A percentile compares a stretch with the other conserved stretches of the same genome.
These are phyloP conservation scores for Stenogyne calaminthoides DNA, from an alignment of 305 asterid genomes.

Conservation along the genomic window DNA sequence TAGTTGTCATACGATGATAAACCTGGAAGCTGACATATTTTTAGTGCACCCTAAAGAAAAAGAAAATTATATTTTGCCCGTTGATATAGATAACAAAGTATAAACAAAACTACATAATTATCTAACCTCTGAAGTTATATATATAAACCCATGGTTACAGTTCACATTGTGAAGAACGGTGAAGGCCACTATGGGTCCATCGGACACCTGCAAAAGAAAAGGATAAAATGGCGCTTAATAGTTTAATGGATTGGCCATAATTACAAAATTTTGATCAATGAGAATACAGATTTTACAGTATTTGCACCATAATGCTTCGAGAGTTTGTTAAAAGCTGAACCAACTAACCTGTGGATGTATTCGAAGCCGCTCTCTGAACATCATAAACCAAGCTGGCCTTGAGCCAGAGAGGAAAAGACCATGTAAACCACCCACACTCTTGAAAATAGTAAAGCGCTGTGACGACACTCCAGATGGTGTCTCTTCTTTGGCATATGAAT, in stretches of 20 bases:
- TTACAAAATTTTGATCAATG: conserved; percentile 8
- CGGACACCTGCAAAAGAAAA: conserved; percentile 70
- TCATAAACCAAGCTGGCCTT: conserved; percentile 91
- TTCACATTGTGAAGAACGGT: conserved; percentile 96
- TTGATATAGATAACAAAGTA: conserved; percentile 10
- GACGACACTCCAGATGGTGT: conserved; percentile 59
- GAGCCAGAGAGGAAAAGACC: conserved; percentile 84
- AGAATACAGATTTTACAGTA: neutral
- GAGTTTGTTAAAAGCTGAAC: conserved; percentile 20
- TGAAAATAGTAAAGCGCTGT: conserved; percentile 71
- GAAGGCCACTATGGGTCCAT: conserved; percentile 90
- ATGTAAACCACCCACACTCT: conserved; percentile 87
- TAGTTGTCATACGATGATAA: conserved; percentile 71
- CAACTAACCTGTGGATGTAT: conserved; percentile 87
- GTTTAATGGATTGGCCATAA: conserved; percentile 4
- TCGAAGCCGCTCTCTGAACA: conserved; percentile 90
- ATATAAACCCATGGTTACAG: conserved; percentile 94
- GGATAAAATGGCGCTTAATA: conserved; percentile 18
- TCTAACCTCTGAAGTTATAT: conserved; percentile 79
- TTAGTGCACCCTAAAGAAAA: conserved; percentile 72
- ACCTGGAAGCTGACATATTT: conserved; percentile 92
- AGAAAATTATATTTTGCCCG: conserved; percentile 11
- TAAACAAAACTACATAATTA: conserved; percentile 20
- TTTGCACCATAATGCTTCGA: conserved; percentile 17
- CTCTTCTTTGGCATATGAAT: conserved; percentile 79